Percentiles rank a stretch among this genome's conserved stretches.
Evolutionary conservation across 352 stramenopile genomes (phyloP).

Genomic region (Globisporangium rhizosaccharum): DNA sequence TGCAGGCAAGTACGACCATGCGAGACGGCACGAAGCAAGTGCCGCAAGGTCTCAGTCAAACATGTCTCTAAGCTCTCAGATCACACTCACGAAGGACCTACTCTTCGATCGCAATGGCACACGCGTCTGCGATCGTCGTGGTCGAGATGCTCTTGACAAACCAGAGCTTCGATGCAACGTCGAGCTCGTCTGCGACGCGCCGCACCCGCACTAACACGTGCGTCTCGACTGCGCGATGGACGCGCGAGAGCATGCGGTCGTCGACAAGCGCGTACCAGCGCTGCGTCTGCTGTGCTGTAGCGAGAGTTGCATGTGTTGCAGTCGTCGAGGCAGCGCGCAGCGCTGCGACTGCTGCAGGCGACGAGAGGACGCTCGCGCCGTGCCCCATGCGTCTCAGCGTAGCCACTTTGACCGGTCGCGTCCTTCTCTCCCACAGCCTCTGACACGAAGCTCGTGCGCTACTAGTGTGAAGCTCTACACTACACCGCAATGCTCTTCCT

Average conservation of each 20-base stretch:
- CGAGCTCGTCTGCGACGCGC: slow-evolving; percentile 36
- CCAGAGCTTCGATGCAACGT: slow-evolving; percentile 51
- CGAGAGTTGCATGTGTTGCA: slow-evolving; percentile 23
- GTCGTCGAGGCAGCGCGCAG: slow-evolving; percentile 16
- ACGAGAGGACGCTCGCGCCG: slow-evolving; percentile 28
- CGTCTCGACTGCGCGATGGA: slow-evolving; percentile 43
- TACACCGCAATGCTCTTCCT: no score
- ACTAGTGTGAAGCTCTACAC: no score
- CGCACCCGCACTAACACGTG: slow-evolving; percentile 39
- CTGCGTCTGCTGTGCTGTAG: slow-evolving; percentile 25
- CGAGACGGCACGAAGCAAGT: background rate
- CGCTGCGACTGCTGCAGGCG: slow-evolving; percentile 20
- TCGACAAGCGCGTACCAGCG: slow-evolving; percentile 49
- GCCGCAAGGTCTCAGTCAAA: background rate
- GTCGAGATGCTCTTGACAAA: slow-evolving; percentile 66
- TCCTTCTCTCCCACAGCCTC: no score
- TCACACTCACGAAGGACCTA: slow-evolving; percentile 16
- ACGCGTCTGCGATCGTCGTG: slow-evolving; percentile 45
- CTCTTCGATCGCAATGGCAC: slow-evolving; percentile 44
- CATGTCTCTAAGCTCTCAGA: background rate
- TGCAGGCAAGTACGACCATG: slow-evolving; percentile 8
- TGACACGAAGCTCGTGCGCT: no score
- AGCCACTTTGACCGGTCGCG: background rate
- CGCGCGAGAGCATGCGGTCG: slow-evolving; percentile 41
- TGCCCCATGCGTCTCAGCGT: slow-evolving; percentile 30